Conservation (phyloP, 495 filamentous ascomycete genomes). For the Penicillium roqueforti region DNA sequence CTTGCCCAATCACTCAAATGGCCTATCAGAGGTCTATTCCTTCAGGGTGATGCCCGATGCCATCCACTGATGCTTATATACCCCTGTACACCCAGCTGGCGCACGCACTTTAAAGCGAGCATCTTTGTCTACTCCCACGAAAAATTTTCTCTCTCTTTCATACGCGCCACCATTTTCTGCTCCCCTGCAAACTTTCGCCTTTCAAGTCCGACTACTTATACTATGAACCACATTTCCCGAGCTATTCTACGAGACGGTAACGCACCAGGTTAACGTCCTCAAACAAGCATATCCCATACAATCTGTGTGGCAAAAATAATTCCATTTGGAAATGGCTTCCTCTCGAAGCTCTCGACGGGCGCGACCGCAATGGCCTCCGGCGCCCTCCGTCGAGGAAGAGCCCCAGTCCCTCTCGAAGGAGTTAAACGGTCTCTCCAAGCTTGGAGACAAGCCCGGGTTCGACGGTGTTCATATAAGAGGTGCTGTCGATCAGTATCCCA, state of each 20-base stretch:
- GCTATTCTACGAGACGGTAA: constrained; percentile 16
- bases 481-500: constrained; percentile 43
- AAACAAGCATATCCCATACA: neutral
- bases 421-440: constrained; percentile 29
- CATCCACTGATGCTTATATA: constrained; percentile 23
- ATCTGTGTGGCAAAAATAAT: constrained; percentile 13
- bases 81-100: constrained; percentile 14
- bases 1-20: constrained; percentile 21
- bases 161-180: constrained; percentile 4
- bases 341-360: constrained; percentile 17
- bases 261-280: constrained; percentile 18
- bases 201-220: constrained; percentile 16
- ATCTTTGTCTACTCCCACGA: constrained; percentile 20
- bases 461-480: constrained; percentile 42
- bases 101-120: constrained; percentile 7
- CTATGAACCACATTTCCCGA: constrained; percentile 22
- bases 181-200: constrained; percentile 5
- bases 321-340: constrained; percentile 26
- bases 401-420: constrained; percentile 39
- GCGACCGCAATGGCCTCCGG: constrained; percentile 37
- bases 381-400: constrained; percentile 46
- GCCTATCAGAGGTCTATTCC: constrained; percentile 21
- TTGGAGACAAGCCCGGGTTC: constrained; percentile 33
- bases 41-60: constrained; percentile 27
- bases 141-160: constrained; percentile 9